Evolutionary conservation across 352 stramenopile genomes (phyloP), one percentile per base, ranked within the genome.

Genomic region (Pythium sp.): DNA sequence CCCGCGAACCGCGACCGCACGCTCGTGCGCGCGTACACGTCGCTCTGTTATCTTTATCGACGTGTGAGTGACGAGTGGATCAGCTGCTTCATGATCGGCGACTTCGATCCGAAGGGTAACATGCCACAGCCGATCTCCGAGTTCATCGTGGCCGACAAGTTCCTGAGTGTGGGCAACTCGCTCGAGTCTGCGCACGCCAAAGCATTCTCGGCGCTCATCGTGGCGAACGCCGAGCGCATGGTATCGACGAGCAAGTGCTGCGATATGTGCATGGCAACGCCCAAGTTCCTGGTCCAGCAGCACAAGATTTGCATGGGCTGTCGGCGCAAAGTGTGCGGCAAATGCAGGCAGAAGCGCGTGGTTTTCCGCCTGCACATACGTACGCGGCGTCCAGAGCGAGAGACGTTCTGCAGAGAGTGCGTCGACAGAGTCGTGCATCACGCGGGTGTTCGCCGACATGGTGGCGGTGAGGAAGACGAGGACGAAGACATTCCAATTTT

Each of bases 21-120:
- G 8, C 55, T 91, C 34, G 61, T 70, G 28, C 82, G 82, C 49
- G 79, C 76, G 20, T 73, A 67, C n/a, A 32, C 81, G 18, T 84
- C 79, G 11, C 71, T 91, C 65, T 91, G 82, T 67, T 89, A 91
- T 47, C 76, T 91, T 32, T 89, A 86, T 59, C 76, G 78, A 6
- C 69, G 84, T 65, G 72, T 88, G 4, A 80, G 78, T 51, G 77
- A 72, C 7, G 68, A 87, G 76, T 81, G 72, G 75, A 66, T 87
- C 20, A 79, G 74, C 34, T 88, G 80, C 63, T 89, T 91, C 72
- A 79, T 87, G 26, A 68, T 88, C 18, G 82, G 82, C 11, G 77
- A 73, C 59, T 80, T 74, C 9, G 74, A 77, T 30, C 74, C 83
- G 60, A 75, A 74, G 9, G 81, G 80, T 15, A 70, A 58, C 4